Conservation (phyloP, 768 basidiomycete genomes). For the Dioszegia crocea region DNA sequence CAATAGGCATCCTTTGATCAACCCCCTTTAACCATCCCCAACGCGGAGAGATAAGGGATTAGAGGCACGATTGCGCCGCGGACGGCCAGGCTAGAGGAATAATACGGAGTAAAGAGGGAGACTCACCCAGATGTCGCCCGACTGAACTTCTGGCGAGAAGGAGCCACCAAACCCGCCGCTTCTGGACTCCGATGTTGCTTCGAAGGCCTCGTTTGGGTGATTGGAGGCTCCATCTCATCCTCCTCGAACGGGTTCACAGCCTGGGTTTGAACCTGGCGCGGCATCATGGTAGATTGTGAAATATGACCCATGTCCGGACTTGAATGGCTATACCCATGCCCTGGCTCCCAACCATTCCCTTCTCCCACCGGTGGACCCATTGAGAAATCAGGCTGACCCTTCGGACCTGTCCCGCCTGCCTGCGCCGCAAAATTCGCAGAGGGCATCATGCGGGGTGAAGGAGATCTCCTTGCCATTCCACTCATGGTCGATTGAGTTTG, state of each 20-base stretch:
- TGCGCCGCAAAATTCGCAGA: not conserved
- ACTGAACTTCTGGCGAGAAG: slow-evolving; percentile 20
- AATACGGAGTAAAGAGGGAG: too few species aligned
- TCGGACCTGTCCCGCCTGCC: not conserved
- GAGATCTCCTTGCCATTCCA: not conserved
- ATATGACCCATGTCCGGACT: slow-evolving; percentile 14
- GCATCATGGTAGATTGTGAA: slow-evolving; percentile 6
- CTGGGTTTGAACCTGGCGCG: not conserved
- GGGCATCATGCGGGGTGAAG: slow-evolving; percentile 4
- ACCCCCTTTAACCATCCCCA: slow-evolving; percentile 1
- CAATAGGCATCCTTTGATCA: slow-evolving; percentile 11
- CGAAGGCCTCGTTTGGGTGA: too few species aligned
- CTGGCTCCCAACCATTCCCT: not conserved
- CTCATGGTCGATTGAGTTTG: not conserved
- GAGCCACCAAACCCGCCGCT: slow-evolving; percentile 8
- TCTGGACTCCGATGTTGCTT: slow-evolving; percentile 2
- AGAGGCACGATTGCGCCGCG: not conserved
- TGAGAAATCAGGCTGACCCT: slow-evolving; percentile 1
- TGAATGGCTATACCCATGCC: slow-evolving; percentile 9
- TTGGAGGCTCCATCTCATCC: slow-evolving; percentile 23
- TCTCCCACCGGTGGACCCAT: not conserved
- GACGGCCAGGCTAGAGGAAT: too few species aligned
- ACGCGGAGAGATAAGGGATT: not conserved
- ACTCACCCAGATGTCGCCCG: slow-evolving; percentile 24
- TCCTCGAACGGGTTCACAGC: slow-evolving; percentile 30